These are phyloP conservation scores for Penicillium occitanis DNA, from an alignment of 2,329 filamentous ascomycete genomes.

Conservation along the genomic window DNA sequence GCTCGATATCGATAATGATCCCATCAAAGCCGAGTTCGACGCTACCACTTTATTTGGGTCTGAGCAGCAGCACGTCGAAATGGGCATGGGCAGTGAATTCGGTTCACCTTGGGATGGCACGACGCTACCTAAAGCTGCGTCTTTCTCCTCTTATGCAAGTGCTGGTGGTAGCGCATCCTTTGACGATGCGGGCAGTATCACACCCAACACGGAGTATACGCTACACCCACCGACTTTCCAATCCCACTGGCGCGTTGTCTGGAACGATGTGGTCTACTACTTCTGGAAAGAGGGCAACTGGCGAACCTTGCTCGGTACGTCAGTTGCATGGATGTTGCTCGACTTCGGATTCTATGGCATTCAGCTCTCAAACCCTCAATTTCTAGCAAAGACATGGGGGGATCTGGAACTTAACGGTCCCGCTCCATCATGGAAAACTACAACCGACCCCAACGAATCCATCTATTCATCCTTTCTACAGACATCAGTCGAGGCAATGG, in stretches of 20 bases:
- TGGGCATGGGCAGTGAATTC: constrained; percentile 23
- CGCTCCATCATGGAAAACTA: constrained; percentile 39
- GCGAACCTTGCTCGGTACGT: constrained; percentile 47
- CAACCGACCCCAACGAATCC: constrained; percentile 42
- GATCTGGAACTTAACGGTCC: constrained; percentile 30
- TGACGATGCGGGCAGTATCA: constrained; percentile 19
- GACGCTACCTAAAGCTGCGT: constrained; percentile 10
- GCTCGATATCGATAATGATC: constrained; percentile 64
- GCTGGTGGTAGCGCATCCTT: constrained; percentile 7
- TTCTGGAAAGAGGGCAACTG: constrained; percentile 47
- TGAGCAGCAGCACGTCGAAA: constrained; percentile 8
- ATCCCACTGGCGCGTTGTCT: constrained; percentile 42
- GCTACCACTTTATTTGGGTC: constrained; percentile 60
- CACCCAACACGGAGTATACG: constrained; percentile 27
- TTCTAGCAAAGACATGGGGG: constrained; percentile 44
- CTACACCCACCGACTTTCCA: constrained; percentile 41
- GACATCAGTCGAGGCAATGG: constrained; percentile 40
- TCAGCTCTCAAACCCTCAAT: constrained; percentile 47
- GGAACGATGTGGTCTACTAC: constrained; percentile 41
- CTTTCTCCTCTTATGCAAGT: constrained; percentile 16
- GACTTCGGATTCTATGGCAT: constrained; percentile 61
- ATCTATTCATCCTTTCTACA: constrained; percentile 42
- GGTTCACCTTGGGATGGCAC: constrained; percentile 20
- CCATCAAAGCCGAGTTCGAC: constrained; percentile 58
- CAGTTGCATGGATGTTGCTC: constrained; percentile 55